These are phyloP conservation scores for Ascochyta pisi DNA, from an alignment of 2,329 filamentous ascomycete species.

Conservation along the genomic window DNA sequence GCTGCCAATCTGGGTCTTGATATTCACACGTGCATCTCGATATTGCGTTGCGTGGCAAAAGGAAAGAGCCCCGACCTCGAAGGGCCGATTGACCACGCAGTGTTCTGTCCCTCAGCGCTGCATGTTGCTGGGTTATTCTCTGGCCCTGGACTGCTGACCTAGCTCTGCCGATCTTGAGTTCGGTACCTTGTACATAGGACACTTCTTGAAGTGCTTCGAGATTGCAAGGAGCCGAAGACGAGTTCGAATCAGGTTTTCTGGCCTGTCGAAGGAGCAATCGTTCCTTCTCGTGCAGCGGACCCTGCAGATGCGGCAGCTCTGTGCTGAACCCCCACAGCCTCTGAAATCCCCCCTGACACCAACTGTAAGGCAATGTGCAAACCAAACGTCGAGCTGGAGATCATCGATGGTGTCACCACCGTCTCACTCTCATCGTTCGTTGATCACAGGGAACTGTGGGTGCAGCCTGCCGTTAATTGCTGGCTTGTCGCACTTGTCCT, in stretches of 20 bases:
- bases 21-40: neutral
- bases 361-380: neutral
- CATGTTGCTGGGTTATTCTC: neutral
- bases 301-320: neutral
- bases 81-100: neutral
- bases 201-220: neutral
- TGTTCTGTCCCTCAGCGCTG: neutral
- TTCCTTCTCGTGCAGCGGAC: neutral
- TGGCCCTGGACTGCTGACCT: neutral
- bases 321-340: no score
- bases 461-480: neutral
- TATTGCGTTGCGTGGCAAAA: neutral
- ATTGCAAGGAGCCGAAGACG: neutral
- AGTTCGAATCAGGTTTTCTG: neutral
- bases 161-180: neutral
- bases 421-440: neutral
- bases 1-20: neutral
- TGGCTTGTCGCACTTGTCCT: neutral
- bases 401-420: neutral
- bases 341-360: neutral
- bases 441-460: neutral
- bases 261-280: neutral
- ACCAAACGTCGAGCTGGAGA: neutral
- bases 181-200: neutral
- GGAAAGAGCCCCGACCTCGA: constrained; percentile 5